Evolutionary conservation across 495 filamentous ascomycete genomes (phyloP).

Genomic region (Cercophora sp.): DNA sequence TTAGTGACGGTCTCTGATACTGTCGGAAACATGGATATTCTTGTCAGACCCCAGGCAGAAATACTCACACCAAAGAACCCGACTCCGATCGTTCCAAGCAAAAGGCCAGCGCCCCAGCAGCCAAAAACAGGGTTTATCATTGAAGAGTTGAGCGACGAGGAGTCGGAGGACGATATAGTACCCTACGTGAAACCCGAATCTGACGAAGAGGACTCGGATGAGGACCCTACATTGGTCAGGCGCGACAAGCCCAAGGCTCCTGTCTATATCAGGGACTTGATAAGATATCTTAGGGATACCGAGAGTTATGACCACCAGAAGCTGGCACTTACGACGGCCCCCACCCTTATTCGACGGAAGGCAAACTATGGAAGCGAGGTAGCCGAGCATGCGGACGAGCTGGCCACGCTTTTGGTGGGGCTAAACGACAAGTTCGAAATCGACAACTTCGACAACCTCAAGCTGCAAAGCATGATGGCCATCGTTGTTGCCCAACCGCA

Average conservation of each 20-base stretch:
- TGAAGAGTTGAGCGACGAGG: slow-evolving; percentile 63
- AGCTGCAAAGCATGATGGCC: slow-evolving; percentile 80
- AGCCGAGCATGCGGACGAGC: slow-evolving; percentile 73
- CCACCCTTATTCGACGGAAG: slow-evolving; percentile 81
- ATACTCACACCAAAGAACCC: slow-evolving; percentile 8
- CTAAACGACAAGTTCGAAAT: slow-evolving; percentile 77
- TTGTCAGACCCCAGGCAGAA: slow-evolving; percentile 25
- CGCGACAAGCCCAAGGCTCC: slow-evolving; percentile 80
- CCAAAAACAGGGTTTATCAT: slow-evolving; percentile 50
- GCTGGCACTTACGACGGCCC: slow-evolving; percentile 70
- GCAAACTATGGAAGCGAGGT: slow-evolving; percentile 83
- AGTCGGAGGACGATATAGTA: slow-evolving; percentile 57
- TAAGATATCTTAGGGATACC: slow-evolving; percentile 70
- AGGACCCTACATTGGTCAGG: slow-evolving; percentile 81
- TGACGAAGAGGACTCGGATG: slow-evolving; percentile 86
- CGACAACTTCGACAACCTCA: slow-evolving; percentile 69
- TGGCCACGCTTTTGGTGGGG: slow-evolving; percentile 70
- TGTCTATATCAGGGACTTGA: slow-evolving; percentile 87
- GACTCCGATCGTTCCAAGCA: not conserved
- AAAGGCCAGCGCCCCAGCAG: slow-evolving; percentile 16
- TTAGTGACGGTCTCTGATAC: slow-evolving; percentile 61
- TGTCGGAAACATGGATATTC: slow-evolving; percentile 54
- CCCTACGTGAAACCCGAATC: slow-evolving; percentile 89
- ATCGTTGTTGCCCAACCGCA: slow-evolving; percentile 70
- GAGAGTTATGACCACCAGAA: slow-evolving; percentile 82